phyloP scores from a whole-genome alignment of 768 basidiomycete genomes.

The Lactifluus hygrophoroides region DNA sequence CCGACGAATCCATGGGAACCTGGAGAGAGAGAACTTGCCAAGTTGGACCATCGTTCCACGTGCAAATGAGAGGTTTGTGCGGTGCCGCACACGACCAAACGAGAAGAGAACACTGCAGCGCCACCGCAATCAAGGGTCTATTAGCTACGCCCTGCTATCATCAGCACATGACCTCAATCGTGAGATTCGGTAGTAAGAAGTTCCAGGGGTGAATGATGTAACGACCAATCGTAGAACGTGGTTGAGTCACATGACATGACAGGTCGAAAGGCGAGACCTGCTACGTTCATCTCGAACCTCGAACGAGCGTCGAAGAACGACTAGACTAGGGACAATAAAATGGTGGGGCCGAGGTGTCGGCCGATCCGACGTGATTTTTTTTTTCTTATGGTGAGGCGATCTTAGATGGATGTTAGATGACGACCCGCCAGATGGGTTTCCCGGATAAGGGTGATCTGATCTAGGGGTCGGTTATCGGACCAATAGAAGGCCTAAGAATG shows the following conservation, averaged over 20 bases:
- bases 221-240: background rate
- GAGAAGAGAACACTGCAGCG: background rate
- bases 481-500: conserved; percentile 8
- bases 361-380: no score
- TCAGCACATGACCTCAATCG: background rate
- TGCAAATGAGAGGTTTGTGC: background rate
- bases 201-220: background rate
- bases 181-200: background rate
- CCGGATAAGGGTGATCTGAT: background rate
- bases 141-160: background rate
- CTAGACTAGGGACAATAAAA: background rate
- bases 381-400: no score
- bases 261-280: no score
- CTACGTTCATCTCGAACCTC: no score
- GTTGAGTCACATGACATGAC: background rate
- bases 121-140: background rate
- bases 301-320: background rate
- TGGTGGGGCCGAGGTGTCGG: background rate
- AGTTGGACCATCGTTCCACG: background rate
- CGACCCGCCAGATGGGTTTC: no score
- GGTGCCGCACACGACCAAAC: background rate
- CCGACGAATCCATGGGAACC: background rate
- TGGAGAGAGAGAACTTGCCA: background rate
- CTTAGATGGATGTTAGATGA: no score
- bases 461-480: background rate